Evolutionary conservation across 2,329 filamentous ascomycete species (phyloP).

Genomic region (Arthroderma sp.): DNA sequence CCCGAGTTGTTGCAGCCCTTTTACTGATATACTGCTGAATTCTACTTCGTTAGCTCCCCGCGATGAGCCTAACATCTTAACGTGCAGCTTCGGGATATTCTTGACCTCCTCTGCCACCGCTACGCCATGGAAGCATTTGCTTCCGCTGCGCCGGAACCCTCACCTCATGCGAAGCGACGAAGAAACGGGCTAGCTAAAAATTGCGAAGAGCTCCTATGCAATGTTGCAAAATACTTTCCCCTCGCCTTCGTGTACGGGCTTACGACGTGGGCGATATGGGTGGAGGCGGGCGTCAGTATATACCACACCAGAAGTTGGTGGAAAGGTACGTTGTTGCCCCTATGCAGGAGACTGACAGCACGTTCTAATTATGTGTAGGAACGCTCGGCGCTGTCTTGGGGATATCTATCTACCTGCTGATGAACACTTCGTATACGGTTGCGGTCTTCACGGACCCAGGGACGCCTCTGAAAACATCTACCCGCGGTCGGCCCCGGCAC

Average conservation of each 20-base stretch:
- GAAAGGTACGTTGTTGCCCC: slow-evolving; percentile 26
- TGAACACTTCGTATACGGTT: slow-evolving; percentile 80
- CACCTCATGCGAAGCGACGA: slow-evolving; percentile 32
- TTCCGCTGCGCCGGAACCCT: slow-evolving; percentile 23
- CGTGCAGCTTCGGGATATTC: background rate
- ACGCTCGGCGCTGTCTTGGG: slow-evolving; percentile 39
- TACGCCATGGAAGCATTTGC: slow-evolving; percentile 29
- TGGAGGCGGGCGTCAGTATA: slow-evolving; percentile 61
- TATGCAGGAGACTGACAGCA: background rate
- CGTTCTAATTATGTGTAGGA: slow-evolving; percentile 19
- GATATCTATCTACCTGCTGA: slow-evolving; percentile 59
- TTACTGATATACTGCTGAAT: background rate
- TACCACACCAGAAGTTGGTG: slow-evolving; percentile 39
- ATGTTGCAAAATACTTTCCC: slow-evolving; percentile 69
- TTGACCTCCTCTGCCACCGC: background rate
- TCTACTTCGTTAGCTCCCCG: background rate
- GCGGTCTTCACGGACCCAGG: slow-evolving; percentile 91
- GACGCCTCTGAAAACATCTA: slow-evolving; percentile 38
- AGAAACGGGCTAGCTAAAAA: slow-evolving; percentile 32
- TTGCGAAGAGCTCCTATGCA: slow-evolving; percentile 75
- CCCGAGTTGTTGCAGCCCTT: background rate
- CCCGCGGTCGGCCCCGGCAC: slow-evolving; percentile 18
- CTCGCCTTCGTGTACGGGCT: slow-evolving; percentile 76
- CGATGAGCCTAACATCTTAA: background rate
- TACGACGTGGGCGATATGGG: slow-evolving; percentile 90